Conservation (phyloP, 352 stramenopile genomes). For the Elongisporangium senticosum region DNA sequence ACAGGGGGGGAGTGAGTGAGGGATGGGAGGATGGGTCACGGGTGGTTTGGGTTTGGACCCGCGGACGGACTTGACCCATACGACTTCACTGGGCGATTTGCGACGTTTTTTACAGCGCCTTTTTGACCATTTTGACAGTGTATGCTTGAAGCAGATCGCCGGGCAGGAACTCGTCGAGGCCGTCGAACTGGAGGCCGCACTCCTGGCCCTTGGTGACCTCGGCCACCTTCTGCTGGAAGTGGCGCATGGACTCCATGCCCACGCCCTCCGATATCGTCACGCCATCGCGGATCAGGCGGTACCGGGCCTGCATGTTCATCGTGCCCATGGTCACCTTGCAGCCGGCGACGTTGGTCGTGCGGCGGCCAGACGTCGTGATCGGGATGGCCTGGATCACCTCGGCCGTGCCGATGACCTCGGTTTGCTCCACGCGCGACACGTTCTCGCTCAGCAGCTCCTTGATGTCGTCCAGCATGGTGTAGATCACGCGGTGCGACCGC, state of each 20-base stretch:
- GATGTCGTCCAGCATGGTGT: slow-evolving; percentile 86
- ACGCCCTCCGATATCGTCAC: slow-evolving; percentile 87
- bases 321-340: slow-evolving; percentile 93
- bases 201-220: slow-evolving; percentile 94
- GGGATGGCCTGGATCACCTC: slow-evolving; percentile 83
- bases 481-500: slow-evolving; percentile 79
- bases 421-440: slow-evolving; percentile 53
- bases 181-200: slow-evolving; percentile 96
- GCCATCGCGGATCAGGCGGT: slow-evolving; percentile 87
- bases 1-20: neutral
- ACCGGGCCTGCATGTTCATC: slow-evolving; percentile 84
- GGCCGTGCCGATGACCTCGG: slow-evolving; percentile 61
- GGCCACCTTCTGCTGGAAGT: slow-evolving; percentile 91
- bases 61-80: neutral
- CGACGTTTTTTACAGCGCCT: slow-evolving; percentile 28
- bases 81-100: neutral
- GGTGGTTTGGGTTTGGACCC: neutral
- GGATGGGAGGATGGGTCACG: neutral
- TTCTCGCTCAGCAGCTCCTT: slow-evolving; percentile 72
- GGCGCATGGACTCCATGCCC: slow-evolving; percentile 77
- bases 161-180: slow-evolving; percentile 88
- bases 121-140: slow-evolving; percentile 64
- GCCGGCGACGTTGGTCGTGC: slow-evolving; percentile 94
- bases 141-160: slow-evolving; percentile 95
- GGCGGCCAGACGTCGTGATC: slow-evolving; percentile 67